A percentile compares a stretch with the other conserved stretches of the same genome.
These are phyloP conservation scores for Hsuehochloa calcarea DNA, from an alignment of 176 grass and related monocot genomes.

Conservation along the genomic window DNA sequence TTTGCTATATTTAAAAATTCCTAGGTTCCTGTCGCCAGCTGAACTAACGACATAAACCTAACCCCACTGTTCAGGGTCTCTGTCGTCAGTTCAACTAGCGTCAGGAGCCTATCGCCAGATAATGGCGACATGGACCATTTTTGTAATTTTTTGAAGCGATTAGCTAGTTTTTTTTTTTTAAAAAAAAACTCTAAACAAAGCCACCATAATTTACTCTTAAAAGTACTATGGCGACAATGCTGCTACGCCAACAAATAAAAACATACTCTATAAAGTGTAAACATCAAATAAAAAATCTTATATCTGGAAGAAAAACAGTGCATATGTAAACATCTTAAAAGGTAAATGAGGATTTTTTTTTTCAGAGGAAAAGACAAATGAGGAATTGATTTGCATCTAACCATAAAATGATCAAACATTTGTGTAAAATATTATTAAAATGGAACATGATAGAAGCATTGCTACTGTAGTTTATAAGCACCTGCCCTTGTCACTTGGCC, in stretches of 20 bases:
- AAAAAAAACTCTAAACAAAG: too few relatives aligned
- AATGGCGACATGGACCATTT: too few relatives aligned
- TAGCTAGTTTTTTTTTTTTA: too few relatives aligned
- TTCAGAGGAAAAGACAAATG: neutral
- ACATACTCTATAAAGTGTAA: neutral
- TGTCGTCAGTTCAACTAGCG: too few relatives aligned
- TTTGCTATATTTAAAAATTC: too few relatives aligned
- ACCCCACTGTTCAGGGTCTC: too few relatives aligned
- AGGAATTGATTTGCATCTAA: neutral
- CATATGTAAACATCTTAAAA: neutral
- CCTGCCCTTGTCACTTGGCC: neutral
- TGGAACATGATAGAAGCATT: neutral
- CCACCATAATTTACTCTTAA: constrained; percentile 37
- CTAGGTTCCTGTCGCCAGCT: too few relatives aligned
- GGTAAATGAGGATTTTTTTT: neutral
- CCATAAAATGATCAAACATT: neutral
- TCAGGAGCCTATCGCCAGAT: too few relatives aligned
- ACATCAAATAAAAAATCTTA: neutral
- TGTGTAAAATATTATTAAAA: neutral
- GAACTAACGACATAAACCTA: too few relatives aligned
- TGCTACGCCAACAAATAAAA: constrained; percentile 1
- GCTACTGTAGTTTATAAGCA: neutral
- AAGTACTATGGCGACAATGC: constrained; percentile 37
- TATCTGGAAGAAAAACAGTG: neutral
- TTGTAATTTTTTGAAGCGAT: too few relatives aligned